Percentiles rank a stretch among this genome's conserved stretches.
These are phyloP conservation scores for Echinosophora koreensis DNA, from an alignment of 306 rosid genomes.

Conservation along the genomic window DNA sequence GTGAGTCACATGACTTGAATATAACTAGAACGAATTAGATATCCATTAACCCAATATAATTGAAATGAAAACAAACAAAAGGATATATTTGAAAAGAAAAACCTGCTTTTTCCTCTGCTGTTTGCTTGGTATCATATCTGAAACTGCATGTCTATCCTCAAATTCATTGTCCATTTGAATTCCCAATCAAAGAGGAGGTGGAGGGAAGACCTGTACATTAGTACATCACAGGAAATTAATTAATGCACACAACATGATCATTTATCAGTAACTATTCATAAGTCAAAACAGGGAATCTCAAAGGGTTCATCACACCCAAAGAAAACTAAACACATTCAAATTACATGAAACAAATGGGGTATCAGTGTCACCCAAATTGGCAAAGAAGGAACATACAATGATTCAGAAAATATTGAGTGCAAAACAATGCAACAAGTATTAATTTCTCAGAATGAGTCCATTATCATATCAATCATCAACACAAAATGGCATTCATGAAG, in stretches of 20 bases:
- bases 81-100: background rate
- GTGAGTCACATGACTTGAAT: background rate
- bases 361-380: slow-evolving; percentile 25
- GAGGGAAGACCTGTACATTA: slow-evolving; percentile 5
- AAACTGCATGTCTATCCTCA: slow-evolving; percentile 41
- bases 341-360: background rate
- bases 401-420: background rate
- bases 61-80: slow-evolving; percentile 11
- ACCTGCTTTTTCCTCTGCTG: slow-evolving; percentile 58
- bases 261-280: background rate
- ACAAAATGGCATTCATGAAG: slow-evolving; percentile 44
- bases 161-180: slow-evolving; percentile 56
- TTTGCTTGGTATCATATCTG: slow-evolving; percentile 44
- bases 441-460: slow-evolving; percentile 25
- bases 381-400: background rate
- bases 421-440: slow-evolving; percentile 32
- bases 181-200: background rate
- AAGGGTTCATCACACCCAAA: slow-evolving; percentile 26
- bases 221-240: slow-evolving; percentile 29
- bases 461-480: slow-evolving; percentile 24
- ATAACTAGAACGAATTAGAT: background rate
- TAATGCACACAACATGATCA: background rate
- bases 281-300: background rate
- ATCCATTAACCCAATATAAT: background rate
- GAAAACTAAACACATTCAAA: slow-evolving; percentile 14